Evolutionary conservation across 257 asterid genomes (phyloP), one percentile per base, ranked within the genome.

Genomic region (Nicotiana benthamiana): DNA sequence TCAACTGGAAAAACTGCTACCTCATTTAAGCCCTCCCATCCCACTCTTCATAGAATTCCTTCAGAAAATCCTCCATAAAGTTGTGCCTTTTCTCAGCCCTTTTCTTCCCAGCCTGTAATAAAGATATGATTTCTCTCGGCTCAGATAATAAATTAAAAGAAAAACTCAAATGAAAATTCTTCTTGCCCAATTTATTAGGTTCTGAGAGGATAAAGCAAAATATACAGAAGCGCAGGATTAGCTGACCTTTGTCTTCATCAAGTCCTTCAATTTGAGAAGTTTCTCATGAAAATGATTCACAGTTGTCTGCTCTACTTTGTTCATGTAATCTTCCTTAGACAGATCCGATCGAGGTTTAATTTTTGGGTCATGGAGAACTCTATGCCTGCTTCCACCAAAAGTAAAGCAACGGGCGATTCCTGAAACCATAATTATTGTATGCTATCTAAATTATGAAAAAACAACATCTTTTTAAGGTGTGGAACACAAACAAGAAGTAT

Each of bases 351-450:
- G 94, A 60, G 98, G 99, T 75, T 86, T 89, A 59, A 90, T 81
- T 72, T 83, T 83, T 36, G 98, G 96, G 79, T 95, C 97, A 75
- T 95, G 97, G 51, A 95, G 96, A 79, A 87, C 91, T 54, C 88
- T 82, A 43, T 89, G 90, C 89, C 96, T 91, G 85, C 93, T 93
- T 59, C 99, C 97, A 4, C 98, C 99, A 83, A 92, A 95, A 4
- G 99, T 91, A 79, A 93, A 95, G 89, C 98, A 95, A 65, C 98
- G 97, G 51, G 96, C 99, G 56, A 93, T 95, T 81, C 98, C 98
- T 93, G 87, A 46, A 86, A 76, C 66, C 75, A 24, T 79, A 20
- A 63, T 83, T 68, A 61, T 18, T 36, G 36, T 54, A 74, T 26
- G 20, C 24, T 22, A 65, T 48, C 59, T 61, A 59, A 12, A 79